Conservation (phyloP, 2,329 filamentous ascomycete species). For the Diaporthe australafricana region DNA sequence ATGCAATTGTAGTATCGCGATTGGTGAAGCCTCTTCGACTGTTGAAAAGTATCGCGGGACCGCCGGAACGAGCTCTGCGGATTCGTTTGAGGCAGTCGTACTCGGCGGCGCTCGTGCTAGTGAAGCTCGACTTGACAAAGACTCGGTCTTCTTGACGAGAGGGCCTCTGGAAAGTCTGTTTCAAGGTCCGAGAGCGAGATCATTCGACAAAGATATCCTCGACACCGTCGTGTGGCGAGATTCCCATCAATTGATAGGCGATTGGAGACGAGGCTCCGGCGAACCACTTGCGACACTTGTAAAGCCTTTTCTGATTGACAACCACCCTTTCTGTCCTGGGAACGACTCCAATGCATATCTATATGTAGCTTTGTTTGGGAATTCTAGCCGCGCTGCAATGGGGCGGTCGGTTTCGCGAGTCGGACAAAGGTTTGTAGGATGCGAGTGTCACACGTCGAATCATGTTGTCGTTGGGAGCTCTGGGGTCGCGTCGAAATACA, state of each 20-base stretch:
- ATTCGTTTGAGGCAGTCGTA: not conserved
- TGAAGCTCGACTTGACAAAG: not conserved
- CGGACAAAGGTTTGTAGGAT: not conserved
- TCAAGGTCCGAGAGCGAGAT: not conserved
- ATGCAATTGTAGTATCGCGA: slow-evolving; percentile 10
- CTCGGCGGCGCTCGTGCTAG: not conserved
- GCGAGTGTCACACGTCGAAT: too few relatives aligned
- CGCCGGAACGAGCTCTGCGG: not conserved
- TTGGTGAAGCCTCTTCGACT: slow-evolving; percentile 10
- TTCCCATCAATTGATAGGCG: too few relatives aligned
- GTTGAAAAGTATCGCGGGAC: slow-evolving; percentile 14
- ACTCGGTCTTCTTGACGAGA: not conserved
- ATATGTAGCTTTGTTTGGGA: too few relatives aligned
- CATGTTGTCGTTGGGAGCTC: too few relatives aligned
- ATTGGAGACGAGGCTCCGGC: not conserved
- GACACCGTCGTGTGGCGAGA: not conserved
- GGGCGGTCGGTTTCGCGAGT: not conserved
- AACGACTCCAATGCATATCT: too few relatives aligned
- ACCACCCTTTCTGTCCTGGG: too few relatives aligned
- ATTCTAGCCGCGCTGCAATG: too few relatives aligned
- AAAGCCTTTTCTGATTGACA: not conserved
- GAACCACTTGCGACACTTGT: not conserved
- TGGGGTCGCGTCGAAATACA: too few relatives aligned
- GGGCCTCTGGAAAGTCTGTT: not conserved
- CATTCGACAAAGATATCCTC: not conserved